Base-by-base conservation (phyloP, 805 yeast species). In the Saturnispora mendoncae region DNA sequence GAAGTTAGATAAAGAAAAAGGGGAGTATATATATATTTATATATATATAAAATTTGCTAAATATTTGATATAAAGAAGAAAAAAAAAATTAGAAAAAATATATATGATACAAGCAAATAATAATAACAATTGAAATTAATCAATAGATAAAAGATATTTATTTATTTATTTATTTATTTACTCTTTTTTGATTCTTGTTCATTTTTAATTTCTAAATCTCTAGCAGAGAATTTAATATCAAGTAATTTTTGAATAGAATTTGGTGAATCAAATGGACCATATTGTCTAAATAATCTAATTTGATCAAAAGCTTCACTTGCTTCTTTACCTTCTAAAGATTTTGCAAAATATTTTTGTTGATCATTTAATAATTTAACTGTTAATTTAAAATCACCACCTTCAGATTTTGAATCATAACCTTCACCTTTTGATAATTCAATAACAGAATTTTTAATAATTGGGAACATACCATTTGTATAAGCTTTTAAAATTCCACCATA, bases 401-500 rank as follows among this genome's bases (percentile, higher is more conserved):
- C 38, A 64, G 62, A 37, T 61, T 53, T 30, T 39, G 38, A 38
- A 54, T 43, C 35, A 62, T 68, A 90, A 23, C 97, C 97, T 66
- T 90, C 97, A 41, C 90, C 95, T 9, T 64, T 62, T n/a, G 72
- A 72, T 47, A 90, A 72, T 12, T 59, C 58, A 20, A 78, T 64
- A 26, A 92, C 92, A 45, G 80, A 72, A 13, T 61, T 59, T 47
- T 68, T 68, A 49, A 86, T 68, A 36, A 60, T 65, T 25, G 70
- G 72, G 50, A 88, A 76, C 38, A 78, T 56, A 17, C 96, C 96
- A 21, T 72, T 66, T 56, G 75, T 76, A 58, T 76, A 81, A 8
- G 96, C 95, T 53, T 74, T 72, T 39, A 86, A 73, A 52, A 84
- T 67, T 19, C 86, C 84, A 44, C 95, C 96, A 50, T 68, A 74